phyloP scores from a whole-genome alignment of 768 basidiomycete species.

The Exidia glandulosa region DNA sequence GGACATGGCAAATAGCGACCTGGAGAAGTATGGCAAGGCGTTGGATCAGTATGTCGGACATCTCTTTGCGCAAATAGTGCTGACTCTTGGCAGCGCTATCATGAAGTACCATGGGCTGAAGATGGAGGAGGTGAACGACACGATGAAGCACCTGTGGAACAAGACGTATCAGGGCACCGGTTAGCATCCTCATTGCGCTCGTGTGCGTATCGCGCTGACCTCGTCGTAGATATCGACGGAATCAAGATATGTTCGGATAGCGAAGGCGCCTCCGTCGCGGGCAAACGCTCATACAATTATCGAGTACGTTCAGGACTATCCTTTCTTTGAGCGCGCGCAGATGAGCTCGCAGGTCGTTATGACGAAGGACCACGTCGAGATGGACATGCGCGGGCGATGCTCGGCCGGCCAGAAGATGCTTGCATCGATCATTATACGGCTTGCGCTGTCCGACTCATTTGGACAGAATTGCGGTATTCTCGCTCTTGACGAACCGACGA shows the following conservation, averaged over 20 bases:
- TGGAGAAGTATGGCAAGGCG: conserved; percentile 97
- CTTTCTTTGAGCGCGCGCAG: conserved; percentile 1
- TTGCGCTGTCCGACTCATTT: conserved; percentile 95
- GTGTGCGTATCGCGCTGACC: neutral
- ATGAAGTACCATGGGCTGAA: conserved; percentile 97
- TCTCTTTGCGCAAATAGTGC: conserved; percentile 8
- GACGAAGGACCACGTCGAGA: conserved; percentile 97
- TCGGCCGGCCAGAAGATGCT: conserved; percentile 98
- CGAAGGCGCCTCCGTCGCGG: conserved; percentile 60
- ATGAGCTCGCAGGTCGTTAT: conserved; percentile 73
- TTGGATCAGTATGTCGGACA: conserved; percentile 68
- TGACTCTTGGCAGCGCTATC: conserved; percentile 57
- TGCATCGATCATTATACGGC: conserved; percentile 93
- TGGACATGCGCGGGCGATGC: conserved; percentile 99
- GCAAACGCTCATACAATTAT: conserved; percentile 94
- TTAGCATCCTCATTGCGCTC: conserved; percentile 25
- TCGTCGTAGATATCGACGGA: conserved; percentile 81
- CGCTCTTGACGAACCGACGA: conserved; percentile 95
- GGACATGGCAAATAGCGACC: conserved; percentile 92
- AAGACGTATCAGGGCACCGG: conserved; percentile 99
- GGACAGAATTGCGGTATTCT: conserved; percentile 97
- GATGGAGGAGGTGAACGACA: conserved; percentile 99
- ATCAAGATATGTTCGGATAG: conserved; percentile 91
- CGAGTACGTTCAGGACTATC: conserved; percentile 41
- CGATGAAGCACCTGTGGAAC: conserved; percentile 94